Base-by-base conservation (phyloP, 805 yeast species). In the Monosporozyma unispora region DNA sequence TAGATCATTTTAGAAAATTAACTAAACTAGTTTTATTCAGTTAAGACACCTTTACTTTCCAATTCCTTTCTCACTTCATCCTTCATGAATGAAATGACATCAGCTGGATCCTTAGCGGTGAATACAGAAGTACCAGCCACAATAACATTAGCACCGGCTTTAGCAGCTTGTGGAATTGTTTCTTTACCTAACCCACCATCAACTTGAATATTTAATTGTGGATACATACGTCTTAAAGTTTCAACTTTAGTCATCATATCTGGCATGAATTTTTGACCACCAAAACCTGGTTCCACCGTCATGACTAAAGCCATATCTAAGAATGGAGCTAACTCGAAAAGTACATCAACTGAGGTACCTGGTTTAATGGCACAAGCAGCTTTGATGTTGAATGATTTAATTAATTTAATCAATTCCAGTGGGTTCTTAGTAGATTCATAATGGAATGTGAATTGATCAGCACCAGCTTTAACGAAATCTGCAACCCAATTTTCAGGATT, bases 211-310 rank as follows among this genome's bases (percentile, higher is more conserved):
- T 91, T 82, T 65, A 91, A 72, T 18, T 81, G 65, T 11, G 97
- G 96, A 67, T 75, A 88, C 60, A 74, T 77, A 37, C 65, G 68
- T 68, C 99, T 81, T 58, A 93, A 74, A 28, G 72, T 74, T 57
- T 80, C 83, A 45, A 91, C 98, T 70, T 91, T 91, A 54, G 95
- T 88, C 98, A 93, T 90, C 96, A 91, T 90, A 51, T 81, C 87
- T 18, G 80, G 72, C 96, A 87, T 89, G 74, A 93, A 93, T 67
- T 84, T 85, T 71, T 93, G 99, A 44, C 99, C 99, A 21, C 99
- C 99, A 66, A 93, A 91, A 0, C 99, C 99, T 12, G 99, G 99
- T 71, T 93, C 99, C 33, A 93, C 98, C 2, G 99, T 93, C 98
- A 91, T 93, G 41, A 93, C 84, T 51, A 93, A 75, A n/a, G 87